Base-by-base conservation (phyloP, 2,329 filamentous ascomycete genomes). In the Sordariomycetes sp. region DNA sequence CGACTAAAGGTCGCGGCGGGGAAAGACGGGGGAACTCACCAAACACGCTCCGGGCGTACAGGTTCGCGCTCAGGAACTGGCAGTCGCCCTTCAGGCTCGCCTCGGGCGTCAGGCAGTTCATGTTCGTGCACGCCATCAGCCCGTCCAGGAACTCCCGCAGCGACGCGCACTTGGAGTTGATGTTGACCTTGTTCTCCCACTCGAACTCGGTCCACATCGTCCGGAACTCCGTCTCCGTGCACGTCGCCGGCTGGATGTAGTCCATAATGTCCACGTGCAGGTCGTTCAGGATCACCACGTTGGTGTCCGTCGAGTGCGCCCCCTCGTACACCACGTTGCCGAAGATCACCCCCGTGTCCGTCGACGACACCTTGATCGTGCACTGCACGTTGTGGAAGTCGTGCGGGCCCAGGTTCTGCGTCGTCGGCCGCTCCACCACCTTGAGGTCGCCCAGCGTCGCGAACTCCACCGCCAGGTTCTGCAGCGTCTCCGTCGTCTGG, bases 171-270 rank as follows among this genome's bases (percentile, higher is more conserved):
- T 97, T 97, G 63, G 90, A 95, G 75, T 97, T 97, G 76, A 99
- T 97, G 76, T 99, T 99, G 73, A 99, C 93, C 82, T 99, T 99
- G 78, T 99, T 99, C 79, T 99, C 94, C 94, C 94, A 99, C 71
- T 99, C 94, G 65, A 99, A 99, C 70, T 99, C 94, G 43, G 94
- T 99, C 94, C 94, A 99, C 94, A 99, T 99, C n/a, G 90, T 96
- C 60, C 94, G 85, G 86, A 99, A 99, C 68, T 97, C 91, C 12
- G 93, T 97, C 78, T 99, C 94, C 4, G 90, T 94, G 79, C 94
- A 99, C 18, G 91, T 87, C 7, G 93, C 93, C 1, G 94, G 94
- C 70, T 97, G 93, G 67, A 99, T 99, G 76, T 99, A 99, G 75
- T 99, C 94, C 94, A 99, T 99, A 64, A 99, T 97, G 69, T 99